Evolutionary conservation across 495 filamentous ascomycete genomes (phyloP), one percentile per base, ranked within the genome.

Genomic region (Recurvomyces mirabilis): DNA sequence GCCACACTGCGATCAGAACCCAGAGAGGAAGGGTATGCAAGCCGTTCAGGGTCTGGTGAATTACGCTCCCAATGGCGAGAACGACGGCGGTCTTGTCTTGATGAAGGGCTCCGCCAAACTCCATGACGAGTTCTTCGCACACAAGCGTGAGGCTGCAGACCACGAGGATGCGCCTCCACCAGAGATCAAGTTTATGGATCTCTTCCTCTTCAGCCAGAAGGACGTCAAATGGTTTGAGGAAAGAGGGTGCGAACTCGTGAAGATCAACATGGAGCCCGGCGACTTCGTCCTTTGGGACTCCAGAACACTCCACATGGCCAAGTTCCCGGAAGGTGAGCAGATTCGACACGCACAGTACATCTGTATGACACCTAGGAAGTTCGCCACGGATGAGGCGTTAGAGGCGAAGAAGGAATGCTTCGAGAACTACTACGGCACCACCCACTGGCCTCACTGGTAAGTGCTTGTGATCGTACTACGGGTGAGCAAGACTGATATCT

Each of bases 1-100:
- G 68, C 67, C 67, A 2, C 68, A 71, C 45, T 59, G 63, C 38
- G 68, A 71, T 34, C 68, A 71, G 47, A 57, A 61, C 39, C 66
- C 66, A 2, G 39, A 49, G 7, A 62, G 64, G 26, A 62, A 56
- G 31, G 65, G 66, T 14, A 63, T 71, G 60, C 57, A 61, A 23
- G 68, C 65, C 45, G 54, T 68, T 13, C 68, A 71, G 43, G 68
- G 67, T 13, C 51, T 71, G 13, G 55, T 71, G 0, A 71, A 69
- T 47, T 57, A 66, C 1, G 46, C 55, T 11, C 67, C 66, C 22
- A 60, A 57, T 41, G 68, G 66, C 0, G 57, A 62, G 14, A 55
- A 66, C 5, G 68, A 71, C 24, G 65, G 65, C 19, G 65, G 63
- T 7, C 46, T 68, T 0, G 54, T 65, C 43, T 35, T 66, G 4